phyloP scores from a whole-genome alignment of 331 rosid genomes.

The Pyracantha coccinea region DNA sequence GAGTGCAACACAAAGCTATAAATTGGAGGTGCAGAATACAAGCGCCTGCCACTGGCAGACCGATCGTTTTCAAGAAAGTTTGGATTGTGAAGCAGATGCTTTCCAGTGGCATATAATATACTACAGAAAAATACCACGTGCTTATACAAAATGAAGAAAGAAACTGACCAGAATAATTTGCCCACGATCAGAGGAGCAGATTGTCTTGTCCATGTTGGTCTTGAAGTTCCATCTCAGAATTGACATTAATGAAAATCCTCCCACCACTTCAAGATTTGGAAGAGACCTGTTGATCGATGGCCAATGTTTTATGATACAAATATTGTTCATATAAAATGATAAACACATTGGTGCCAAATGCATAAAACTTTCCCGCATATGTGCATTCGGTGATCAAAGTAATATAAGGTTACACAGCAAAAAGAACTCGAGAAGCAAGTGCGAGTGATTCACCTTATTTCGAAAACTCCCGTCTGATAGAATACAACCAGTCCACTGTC shows the following conservation, averaged over 20 bases:
- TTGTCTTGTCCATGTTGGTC: conserved; percentile 56
- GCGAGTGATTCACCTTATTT: conserved; percentile 61
- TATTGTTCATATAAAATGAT: background rate
- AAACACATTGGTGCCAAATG: conserved; percentile 1
- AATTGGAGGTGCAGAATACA: background rate
- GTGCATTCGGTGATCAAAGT: background rate
- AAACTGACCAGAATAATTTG: conserved; percentile 69
- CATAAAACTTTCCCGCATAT: conserved; percentile 1
- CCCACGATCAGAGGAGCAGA: conserved; percentile 63
- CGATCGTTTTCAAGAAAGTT: background rate
- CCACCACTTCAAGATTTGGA: conserved; percentile 63
- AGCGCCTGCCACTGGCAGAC: background rate
- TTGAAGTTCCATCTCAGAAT: conserved; percentile 73
- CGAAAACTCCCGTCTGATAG: conserved; percentile 68
- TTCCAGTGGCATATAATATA: background rate
- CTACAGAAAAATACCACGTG: background rate
- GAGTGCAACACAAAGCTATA: conserved; percentile 11
- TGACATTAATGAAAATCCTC: conserved; percentile 53
- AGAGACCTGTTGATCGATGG: conserved; percentile 50
- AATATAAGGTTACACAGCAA: background rate
- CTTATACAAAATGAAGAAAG: conserved; percentile 10
- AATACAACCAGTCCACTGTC: conserved; percentile 48
- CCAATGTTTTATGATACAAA: background rate
- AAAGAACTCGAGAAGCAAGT: conserved; percentile 5
- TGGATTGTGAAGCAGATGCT: background rate